Evolutionary conservation across 2,329 filamentous ascomycete species (phyloP).

Genomic region (Fusarium sp.): DNA sequence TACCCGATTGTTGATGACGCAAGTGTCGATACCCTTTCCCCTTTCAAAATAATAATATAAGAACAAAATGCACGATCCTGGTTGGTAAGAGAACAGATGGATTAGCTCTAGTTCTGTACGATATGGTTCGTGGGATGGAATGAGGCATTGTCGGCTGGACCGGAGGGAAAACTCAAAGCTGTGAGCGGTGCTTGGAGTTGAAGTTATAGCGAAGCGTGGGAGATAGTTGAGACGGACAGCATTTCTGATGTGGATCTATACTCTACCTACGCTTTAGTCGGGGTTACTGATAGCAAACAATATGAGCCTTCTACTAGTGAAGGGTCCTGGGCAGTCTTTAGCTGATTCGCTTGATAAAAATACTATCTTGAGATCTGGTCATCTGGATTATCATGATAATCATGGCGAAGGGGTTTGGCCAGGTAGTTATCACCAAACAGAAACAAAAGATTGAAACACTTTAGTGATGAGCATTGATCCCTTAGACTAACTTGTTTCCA

Average conservation of each 20-base stretch:
- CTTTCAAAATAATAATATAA: constrained; percentile 26
- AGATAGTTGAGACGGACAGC: constrained; percentile 1
- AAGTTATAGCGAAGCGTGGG: not conserved
- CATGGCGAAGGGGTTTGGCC: not conserved
- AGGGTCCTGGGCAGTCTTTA: not conserved
- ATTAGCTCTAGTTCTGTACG: constrained; percentile 28
- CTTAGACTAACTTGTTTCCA: not conserved
- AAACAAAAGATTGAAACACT: constrained; percentile 7
- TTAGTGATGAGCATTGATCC: not conserved
- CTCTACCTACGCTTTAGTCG: constrained; percentile 11
- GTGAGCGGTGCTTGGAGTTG: constrained; percentile 4
- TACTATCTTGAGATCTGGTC: not conserved
- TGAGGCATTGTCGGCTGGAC: constrained; percentile 31
- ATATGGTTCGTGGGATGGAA: constrained; percentile 33
- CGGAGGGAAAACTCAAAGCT: constrained; percentile 20
- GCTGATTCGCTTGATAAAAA: not conserved
- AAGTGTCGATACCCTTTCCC: constrained; percentile 41
- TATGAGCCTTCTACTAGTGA: not conserved
- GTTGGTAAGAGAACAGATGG: constrained; percentile 29
- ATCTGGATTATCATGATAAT: not conserved
- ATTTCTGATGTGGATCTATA: constrained; percentile 18
- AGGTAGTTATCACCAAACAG: not conserved
- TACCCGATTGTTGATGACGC: constrained; percentile 24
- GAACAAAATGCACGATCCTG: constrained; percentile 15
- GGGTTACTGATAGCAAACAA: constrained; percentile 9